Percentiles rank a stretch among this genome's conserved stretches.
Evolutionary conservation across 1,284 basidiomycete genomes (phyloP).

Genomic region (Trametes polyzona): DNA sequence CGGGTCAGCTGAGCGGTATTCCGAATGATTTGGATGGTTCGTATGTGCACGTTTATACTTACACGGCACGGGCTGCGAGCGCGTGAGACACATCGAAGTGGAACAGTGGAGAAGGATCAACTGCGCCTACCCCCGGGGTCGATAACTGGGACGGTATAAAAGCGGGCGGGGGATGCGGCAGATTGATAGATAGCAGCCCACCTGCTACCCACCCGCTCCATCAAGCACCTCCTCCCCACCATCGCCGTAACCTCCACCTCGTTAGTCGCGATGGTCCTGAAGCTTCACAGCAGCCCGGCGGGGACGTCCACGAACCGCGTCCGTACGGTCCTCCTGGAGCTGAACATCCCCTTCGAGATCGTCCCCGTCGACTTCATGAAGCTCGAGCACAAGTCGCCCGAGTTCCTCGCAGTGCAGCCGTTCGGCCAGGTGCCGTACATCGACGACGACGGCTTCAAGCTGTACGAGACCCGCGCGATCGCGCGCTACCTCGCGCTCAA

Average conservation of each 20-base stretch:
- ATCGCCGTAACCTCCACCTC: neutral
- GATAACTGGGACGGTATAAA: too few relatives aligned
- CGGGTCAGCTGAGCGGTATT: too few relatives aligned
- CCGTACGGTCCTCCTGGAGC: slow-evolving; percentile 50
- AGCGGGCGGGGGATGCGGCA: too few relatives aligned
- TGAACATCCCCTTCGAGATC: slow-evolving; percentile 54
- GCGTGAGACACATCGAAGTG: too few relatives aligned
- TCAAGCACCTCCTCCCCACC: neutral
- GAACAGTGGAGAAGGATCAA: too few relatives aligned
- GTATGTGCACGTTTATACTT: too few relatives aligned
- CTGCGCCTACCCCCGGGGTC: too few relatives aligned
- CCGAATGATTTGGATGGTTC: too few relatives aligned
- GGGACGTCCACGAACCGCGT: slow-evolving; percentile 55
- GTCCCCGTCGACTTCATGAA: slow-evolving; percentile 45
- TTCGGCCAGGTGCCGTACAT: slow-evolving; percentile 72
- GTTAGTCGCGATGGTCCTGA: slow-evolving; percentile 50
- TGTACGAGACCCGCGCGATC: slow-evolving; percentile 61
- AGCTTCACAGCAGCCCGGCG: slow-evolving; percentile 45
- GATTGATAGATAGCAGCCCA: too few relatives aligned
- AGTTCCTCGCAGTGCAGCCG: slow-evolving; percentile 54
- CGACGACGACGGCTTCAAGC: slow-evolving; percentile 49
- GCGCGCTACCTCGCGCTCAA: slow-evolving; percentile 51
- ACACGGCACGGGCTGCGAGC: too few relatives aligned
- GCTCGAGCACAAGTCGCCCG: slow-evolving; percentile 52
- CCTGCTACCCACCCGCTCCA: too few relatives aligned